These are phyloP conservation scores for Wickerhamiella siamensis DNA, from an alignment of 805 yeast genomes.

Conservation along the genomic window DNA sequence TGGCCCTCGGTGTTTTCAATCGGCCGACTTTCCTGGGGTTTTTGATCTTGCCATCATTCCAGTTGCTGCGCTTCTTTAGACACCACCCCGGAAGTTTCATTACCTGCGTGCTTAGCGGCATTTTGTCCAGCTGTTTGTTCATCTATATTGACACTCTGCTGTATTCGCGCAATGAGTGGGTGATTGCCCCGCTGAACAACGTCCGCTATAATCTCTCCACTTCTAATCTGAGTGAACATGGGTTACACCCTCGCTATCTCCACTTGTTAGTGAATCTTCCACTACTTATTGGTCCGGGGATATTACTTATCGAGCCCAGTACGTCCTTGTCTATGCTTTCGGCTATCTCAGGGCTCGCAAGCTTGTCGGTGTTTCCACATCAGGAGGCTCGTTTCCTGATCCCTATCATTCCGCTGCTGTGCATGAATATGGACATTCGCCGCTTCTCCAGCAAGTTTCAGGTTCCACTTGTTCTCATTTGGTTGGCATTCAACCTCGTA, in stretches of 20 bases:
- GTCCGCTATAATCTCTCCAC: constrained; percentile 48
- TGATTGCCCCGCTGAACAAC: constrained; percentile 67
- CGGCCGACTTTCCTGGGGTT: constrained; percentile 73
- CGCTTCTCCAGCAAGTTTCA: constrained; percentile 12
- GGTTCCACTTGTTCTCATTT: constrained; percentile 22
- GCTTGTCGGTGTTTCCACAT: constrained; percentile 68
- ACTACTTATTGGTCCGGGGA: constrained; percentile 64
- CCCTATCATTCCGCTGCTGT: constrained; percentile 63
- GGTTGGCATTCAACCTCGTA: constrained; percentile 51
- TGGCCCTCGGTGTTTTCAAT: constrained; percentile 65
- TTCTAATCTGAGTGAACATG: constrained; percentile 59
- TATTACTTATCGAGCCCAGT: constrained; percentile 34
- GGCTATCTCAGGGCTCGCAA: constrained; percentile 42
- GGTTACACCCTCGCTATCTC: constrained; percentile 64
- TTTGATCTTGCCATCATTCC: constrained; percentile 46
- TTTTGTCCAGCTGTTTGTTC: constrained; percentile 25
- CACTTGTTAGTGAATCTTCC: constrained; percentile 70
- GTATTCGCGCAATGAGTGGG: constrained; percentile 24
- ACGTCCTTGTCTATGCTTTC: constrained; percentile 45
- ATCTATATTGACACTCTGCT: constrained; percentile 42
- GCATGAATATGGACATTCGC: constrained; percentile 33
- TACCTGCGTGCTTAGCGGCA: constrained; percentile 26
- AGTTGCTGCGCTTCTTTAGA: constrained; percentile 32
- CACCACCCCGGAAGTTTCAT: constrained; percentile 21
- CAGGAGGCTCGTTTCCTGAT: constrained; percentile 83